Conservation (phyloP, 2,329 filamentous ascomycete genomes). For the Tolypocladium inflatum region DNA sequence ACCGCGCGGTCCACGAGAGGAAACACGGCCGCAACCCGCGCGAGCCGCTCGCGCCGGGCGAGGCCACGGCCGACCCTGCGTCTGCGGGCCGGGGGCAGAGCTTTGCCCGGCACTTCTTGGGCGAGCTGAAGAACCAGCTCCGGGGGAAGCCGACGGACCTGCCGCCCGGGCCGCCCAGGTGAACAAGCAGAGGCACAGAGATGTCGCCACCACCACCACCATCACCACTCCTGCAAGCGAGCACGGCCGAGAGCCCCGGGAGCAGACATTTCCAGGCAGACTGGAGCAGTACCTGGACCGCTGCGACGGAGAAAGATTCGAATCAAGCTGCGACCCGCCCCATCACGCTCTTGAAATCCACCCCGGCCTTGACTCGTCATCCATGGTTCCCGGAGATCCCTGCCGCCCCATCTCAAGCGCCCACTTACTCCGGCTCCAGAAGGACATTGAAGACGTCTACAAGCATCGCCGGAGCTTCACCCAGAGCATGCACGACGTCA, state of each 20-base stretch:
- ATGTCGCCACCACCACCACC: neutral
- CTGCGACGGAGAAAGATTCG: neutral
- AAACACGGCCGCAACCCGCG: conserved; percentile 39
- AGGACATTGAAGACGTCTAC: neutral
- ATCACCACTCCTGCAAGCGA: neutral
- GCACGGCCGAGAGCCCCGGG: neutral
- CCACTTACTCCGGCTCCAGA: neutral
- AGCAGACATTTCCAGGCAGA: neutral
- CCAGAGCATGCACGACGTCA: neutral
- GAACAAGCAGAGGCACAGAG: neutral
- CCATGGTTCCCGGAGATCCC: neutral
- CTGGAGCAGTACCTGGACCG: conserved; percentile 2
- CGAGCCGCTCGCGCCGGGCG: conserved; percentile 40
- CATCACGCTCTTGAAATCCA: neutral
- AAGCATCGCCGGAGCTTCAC: neutral
- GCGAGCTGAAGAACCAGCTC: conserved; percentile 42
- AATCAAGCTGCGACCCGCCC: neutral
- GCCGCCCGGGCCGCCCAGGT: conserved; percentile 17
- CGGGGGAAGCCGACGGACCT: conserved; percentile 33
- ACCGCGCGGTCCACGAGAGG: conserved; percentile 37
- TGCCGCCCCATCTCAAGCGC: neutral
- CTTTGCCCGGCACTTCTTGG: conserved; percentile 38
- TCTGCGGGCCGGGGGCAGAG: conserved; percentile 9
- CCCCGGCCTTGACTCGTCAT: neutral
- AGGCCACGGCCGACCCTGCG: conserved; percentile 35